A percentile compares a stretch with the other conserved stretches of the same genome.
These are phyloP conservation scores for Albophoma yamanashiensis DNA, from an alignment of 2,329 filamentous ascomycete genomes.

Conservation along the genomic window DNA sequence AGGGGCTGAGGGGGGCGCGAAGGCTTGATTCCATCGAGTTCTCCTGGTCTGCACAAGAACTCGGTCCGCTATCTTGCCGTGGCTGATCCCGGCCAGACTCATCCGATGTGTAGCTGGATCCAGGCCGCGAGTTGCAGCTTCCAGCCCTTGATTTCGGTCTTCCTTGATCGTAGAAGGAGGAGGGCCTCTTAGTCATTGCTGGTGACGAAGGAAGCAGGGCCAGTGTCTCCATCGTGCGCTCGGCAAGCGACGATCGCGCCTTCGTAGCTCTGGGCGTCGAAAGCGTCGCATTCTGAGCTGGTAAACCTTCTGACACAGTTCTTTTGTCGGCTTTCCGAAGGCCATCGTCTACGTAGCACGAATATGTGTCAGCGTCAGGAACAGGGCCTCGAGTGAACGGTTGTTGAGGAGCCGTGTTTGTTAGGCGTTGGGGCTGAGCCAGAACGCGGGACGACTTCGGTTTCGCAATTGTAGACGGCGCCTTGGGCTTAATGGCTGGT, in stretches of 20 bases:
- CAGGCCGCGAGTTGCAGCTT: conserved; percentile 35
- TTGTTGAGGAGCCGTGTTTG: conserved; percentile 1
- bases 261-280: conserved; percentile 11
- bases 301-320: background rate
- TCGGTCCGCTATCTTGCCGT: conserved; percentile 40
- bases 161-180: conserved; percentile 62
- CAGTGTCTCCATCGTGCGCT: conserved; percentile 79
- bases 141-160: conserved; percentile 40
- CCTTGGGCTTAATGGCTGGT: conserved; percentile 4
- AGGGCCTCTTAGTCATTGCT: conserved; percentile 51
- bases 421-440: conserved; percentile 3
- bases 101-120: conserved; percentile 52
- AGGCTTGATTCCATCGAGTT: conserved; percentile 26
- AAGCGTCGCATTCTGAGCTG: background rate
- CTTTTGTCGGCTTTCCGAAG: conserved; percentile 6
- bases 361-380: background rate
- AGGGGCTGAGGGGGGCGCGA: conserved; percentile 31
- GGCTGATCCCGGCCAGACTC: conserved; percentile 41
- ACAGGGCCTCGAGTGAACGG: background rate
- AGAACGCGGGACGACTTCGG: conserved; percentile 5
- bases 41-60: conserved; percentile 40
- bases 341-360: background rate
- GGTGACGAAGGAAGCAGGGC: conserved; percentile 71
- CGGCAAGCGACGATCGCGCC: conserved; percentile 54
- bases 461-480: conserved; percentile 7